Conservation (phyloP, 345 rosid genomes). For the Bruguiera sexangula region DNA sequence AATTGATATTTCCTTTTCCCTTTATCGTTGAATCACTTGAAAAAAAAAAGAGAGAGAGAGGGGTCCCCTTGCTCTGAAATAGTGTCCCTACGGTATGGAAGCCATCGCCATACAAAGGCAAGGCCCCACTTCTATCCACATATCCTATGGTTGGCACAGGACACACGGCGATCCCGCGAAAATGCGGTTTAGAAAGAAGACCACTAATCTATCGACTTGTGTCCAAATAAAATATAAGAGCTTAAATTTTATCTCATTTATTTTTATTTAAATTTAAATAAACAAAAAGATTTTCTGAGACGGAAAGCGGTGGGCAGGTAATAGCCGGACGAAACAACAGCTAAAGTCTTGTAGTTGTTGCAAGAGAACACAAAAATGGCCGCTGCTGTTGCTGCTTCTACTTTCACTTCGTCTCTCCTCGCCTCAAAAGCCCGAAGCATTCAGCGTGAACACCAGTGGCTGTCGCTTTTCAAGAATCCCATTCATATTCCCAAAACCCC, state of each 20-base stretch:
- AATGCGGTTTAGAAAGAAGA: background rate
- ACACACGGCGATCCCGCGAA: background rate
- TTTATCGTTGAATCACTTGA: too few species aligned
- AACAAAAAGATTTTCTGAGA: background rate
- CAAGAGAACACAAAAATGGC: background rate
- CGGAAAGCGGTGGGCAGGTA: too few species aligned
- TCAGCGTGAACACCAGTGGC: slow-evolving; percentile 20
- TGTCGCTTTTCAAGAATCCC: slow-evolving; percentile 11
- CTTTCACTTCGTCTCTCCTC: slow-evolving; percentile 29
- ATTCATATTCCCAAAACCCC: slow-evolving; percentile 10
- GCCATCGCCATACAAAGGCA: background rate
- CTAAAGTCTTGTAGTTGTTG: background rate
- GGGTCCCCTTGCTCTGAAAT: too few species aligned
- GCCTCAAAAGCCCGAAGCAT: slow-evolving; percentile 14
- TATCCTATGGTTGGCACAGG: background rate
- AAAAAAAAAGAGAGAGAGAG: too few species aligned
- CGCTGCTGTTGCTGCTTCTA: slow-evolving; percentile 23
- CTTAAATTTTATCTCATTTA: too few species aligned
- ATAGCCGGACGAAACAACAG: too few species aligned
- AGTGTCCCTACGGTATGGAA: too few species aligned
- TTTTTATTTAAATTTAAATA: too few species aligned
- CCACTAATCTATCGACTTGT: too few species aligned
- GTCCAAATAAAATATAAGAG: too few species aligned
- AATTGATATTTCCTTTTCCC: too few species aligned
- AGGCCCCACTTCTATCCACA: background rate